Conservation (phyloP, 2,329 filamentous ascomycete species). For the Tympanopsis confertula region DNA sequence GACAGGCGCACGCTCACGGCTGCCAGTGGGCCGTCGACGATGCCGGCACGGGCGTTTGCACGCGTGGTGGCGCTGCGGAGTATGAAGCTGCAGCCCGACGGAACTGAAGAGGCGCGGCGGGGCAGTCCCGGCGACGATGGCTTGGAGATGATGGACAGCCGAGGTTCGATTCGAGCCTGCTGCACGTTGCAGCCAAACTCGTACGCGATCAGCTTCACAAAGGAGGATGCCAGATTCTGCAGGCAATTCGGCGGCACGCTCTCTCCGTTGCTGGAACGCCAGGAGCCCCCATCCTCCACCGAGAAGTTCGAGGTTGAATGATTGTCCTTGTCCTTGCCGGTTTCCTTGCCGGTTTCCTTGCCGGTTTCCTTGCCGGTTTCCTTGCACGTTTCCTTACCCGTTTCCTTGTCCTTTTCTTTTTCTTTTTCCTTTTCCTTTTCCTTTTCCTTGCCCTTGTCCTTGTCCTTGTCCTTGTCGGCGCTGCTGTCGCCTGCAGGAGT, state of each 20-base stretch:
- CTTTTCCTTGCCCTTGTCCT: slow-evolving; percentile 4
- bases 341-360: not conserved
- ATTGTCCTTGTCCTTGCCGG: slow-evolving; percentile 2
- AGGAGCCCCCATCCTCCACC: slow-evolving; percentile 13
- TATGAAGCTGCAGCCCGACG: slow-evolving; percentile 46
- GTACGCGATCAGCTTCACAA: slow-evolving; percentile 53
- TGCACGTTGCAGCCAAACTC: slow-evolving; percentile 54
- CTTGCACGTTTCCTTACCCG: slow-evolving; percentile 6
- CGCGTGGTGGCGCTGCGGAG: slow-evolving; percentile 49
- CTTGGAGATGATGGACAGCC: slow-evolving; percentile 34
- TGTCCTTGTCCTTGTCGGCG: slow-evolving; percentile 3
- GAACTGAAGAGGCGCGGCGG: slow-evolving; percentile 19
- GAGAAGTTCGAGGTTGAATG: slow-evolving; percentile 5
- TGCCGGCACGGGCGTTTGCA: slow-evolving; percentile 43
- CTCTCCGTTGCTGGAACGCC: slow-evolving; percentile 36
- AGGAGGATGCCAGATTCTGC: slow-evolving; percentile 42
- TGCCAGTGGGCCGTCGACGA: slow-evolving; percentile 50
- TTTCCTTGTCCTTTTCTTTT: slow-evolving; percentile 18
- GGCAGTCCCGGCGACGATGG: slow-evolving; percentile 14
- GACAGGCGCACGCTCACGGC: slow-evolving; percentile 45
- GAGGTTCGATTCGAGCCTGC: slow-evolving; percentile 43
- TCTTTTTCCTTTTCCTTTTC: slow-evolving; percentile 8
- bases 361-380: slow-evolving; percentile 3
- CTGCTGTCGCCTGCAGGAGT: not conserved
- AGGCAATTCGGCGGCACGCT: slow-evolving; percentile 47